A percentile compares a stretch with the other conserved stretches of the same genome.
Conservation (phyloP, 768 basidiomycete species). For the Lanmaoa pseudosensibilis region DNA sequence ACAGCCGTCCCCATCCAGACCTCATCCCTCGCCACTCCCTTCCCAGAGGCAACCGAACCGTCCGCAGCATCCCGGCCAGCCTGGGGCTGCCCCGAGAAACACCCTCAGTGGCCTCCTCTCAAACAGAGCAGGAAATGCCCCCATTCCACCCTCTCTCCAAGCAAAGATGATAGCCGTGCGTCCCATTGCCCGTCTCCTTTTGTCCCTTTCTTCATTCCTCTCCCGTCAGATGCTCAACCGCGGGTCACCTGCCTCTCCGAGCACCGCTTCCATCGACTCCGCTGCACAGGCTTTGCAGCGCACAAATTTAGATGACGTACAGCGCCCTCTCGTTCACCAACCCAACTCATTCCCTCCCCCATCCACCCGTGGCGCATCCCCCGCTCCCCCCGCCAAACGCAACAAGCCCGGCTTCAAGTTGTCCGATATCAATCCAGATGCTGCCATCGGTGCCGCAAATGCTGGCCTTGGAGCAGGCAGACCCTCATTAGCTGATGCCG, state of each 20-base stretch:
- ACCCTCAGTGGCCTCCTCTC: conserved; percentile 44
- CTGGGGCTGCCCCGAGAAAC: conserved; percentile 22
- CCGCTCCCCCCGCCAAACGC: conserved; percentile 43
- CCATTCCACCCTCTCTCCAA: conserved; percentile 86
- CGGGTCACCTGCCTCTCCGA: conserved; percentile 29
- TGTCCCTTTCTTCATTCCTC: conserved; percentile 17
- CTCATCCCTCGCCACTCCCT: neutral
- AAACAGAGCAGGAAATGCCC: conserved; percentile 48
- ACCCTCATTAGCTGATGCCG: conserved; percentile 47
- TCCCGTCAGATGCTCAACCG: conserved; percentile 48
- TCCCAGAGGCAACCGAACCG: conserved; percentile 17
- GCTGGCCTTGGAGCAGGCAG: conserved; percentile 74
- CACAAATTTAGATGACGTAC: conserved; percentile 30
- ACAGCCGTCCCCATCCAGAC: neutral
- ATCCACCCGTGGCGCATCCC: conserved; percentile 31
- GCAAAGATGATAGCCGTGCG: conserved; percentile 91
- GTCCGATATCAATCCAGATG: conserved; percentile 55
- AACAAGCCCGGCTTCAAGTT: conserved; percentile 59
- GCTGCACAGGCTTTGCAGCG: conserved; percentile 42
- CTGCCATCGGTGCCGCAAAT: conserved; percentile 55
- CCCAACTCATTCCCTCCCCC: conserved; percentile 38
- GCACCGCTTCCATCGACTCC: conserved; percentile 39
- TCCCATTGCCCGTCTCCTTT: conserved; percentile 4
- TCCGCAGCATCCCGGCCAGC: conserved; percentile 15
- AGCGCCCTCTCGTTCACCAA: conserved; percentile 34